Base-by-base conservation (phyloP, 495 filamentous ascomycete genomes). In the Aspergillus sparsus region DNA sequence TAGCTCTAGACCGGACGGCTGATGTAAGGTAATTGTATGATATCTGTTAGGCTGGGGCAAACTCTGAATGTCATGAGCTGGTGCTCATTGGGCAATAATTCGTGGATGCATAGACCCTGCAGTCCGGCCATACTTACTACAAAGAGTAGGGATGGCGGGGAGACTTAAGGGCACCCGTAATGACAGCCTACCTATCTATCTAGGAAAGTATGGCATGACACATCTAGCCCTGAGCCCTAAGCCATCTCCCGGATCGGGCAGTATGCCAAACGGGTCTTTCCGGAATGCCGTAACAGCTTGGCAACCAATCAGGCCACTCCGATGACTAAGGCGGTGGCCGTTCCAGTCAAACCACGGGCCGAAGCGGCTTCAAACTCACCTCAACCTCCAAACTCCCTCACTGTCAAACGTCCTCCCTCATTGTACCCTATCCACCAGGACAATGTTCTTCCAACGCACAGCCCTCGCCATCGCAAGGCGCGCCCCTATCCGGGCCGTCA, bases 391-490 rank as follows among this genome's bases (percentile, higher is more conserved):
- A 73, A 69, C 70, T 72, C 71, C 60, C 44, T 16, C 15, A 21
- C 73, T 68, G 74, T 72, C 67, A 70, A 72, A 69, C 70, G 71
- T 69, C 62, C 66, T 71, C 68, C 52, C 60, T 53, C 61, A 56
- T 62, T 53, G 44, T 59, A 62, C 62, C 67, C 64, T 46, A 55
- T 60, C 52, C 51, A 65, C 64, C 66, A 66, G 73, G 70, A 81
- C 77, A 79, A 94, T 93, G 89, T 89, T 93, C 77, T 79, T 94
- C 71, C 87, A 90, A 78, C 89, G 91, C 75, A 85, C 90, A 65
- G 89, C 85, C 68, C 74, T 89, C 66, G 82, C 85, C 68, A 81
- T 88, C 64, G 87, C 85, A 60, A 83, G 88, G 75, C 89, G 90
- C 68, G 84, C 84, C 57, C 84, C 84, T 63, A 76, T 83, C 69